Conservation (phyloP, 2,329 filamentous ascomycete genomes). For the Colletotrichum sp. region DNA sequence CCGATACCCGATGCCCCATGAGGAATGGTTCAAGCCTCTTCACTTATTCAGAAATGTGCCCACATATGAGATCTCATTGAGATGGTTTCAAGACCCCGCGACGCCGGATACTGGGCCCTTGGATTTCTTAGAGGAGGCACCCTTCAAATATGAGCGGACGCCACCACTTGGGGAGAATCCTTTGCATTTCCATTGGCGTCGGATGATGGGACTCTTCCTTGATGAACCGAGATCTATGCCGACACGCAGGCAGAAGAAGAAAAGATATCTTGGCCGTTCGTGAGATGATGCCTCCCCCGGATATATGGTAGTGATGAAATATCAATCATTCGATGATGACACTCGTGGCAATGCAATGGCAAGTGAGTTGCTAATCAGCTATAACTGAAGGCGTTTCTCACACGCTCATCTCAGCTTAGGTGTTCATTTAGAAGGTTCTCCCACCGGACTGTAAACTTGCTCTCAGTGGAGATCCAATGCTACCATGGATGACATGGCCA, state of each 20-base stretch:
- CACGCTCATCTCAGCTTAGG: background rate
- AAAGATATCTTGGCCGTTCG: background rate
- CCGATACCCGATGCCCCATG: slow-evolving; percentile 8
- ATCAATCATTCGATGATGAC: background rate
- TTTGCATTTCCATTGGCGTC: slow-evolving; percentile 5
- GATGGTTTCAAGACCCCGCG: slow-evolving; percentile 4
- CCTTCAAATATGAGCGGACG: background rate
- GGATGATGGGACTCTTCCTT: background rate
- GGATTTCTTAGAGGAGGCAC: slow-evolving; percentile 5
- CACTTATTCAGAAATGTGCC: slow-evolving; percentile 6
- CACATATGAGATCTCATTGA: background rate
- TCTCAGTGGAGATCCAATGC: background rate
- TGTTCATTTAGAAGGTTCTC: background rate
- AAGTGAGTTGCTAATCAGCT: background rate
- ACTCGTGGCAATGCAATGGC: background rate
- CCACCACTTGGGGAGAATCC: slow-evolving; percentile 2
- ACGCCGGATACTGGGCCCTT: background rate
- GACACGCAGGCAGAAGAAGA: background rate
- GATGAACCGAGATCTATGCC: background rate
- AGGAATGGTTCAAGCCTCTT: slow-evolving; percentile 8
- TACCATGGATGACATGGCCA: background rate
- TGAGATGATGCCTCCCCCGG: background rate
- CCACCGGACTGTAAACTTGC: background rate
- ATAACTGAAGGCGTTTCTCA: background rate
- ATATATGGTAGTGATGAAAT: background rate